These are phyloP conservation scores for Infundibulicybe gibba DNA, from an alignment of 768 basidiomycete species.

Conservation along the genomic window DNA sequence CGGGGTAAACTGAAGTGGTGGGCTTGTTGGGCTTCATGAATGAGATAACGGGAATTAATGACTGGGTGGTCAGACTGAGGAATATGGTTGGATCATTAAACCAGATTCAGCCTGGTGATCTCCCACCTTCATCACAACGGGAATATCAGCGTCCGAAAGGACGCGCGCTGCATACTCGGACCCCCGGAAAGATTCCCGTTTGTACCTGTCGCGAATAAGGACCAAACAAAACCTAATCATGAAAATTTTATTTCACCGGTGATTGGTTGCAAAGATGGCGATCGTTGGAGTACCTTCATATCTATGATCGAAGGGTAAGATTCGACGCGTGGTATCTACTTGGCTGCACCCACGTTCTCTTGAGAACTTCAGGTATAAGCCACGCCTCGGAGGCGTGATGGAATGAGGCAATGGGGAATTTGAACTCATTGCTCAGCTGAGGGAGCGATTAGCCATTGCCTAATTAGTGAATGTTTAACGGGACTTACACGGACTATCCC, in stretches of 20 bases:
- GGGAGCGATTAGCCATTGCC: not conserved
- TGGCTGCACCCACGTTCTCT: slow-evolving; percentile 52
- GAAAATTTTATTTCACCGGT: slow-evolving; percentile 36
- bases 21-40: slow-evolving; percentile 71
- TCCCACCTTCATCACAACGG: slow-evolving; percentile 73
- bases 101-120: not conserved
- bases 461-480: not conserved
- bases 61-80: slow-evolving; percentile 54
- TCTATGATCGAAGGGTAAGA: slow-evolving; percentile 13
- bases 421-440: slow-evolving; percentile 86
- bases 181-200: slow-evolving; percentile 61
- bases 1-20: slow-evolving; percentile 63
- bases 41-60: slow-evolving; percentile 61
- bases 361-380: slow-evolving; percentile 80
- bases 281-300: slow-evolving; percentile 62
- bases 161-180: slow-evolving; percentile 77
- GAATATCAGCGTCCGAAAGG: slow-evolving; percentile 66
- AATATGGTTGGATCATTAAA: not conserved
- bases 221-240: not conserved
- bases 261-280: slow-evolving; percentile 79
- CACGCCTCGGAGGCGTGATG: slow-evolving; percentile 91
- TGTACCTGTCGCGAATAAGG: slow-evolving; percentile 27
- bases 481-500: slow-evolving; percentile 60
- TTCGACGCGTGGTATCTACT: not conserved
- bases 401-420: slow-evolving; percentile 78